These are phyloP conservation scores for Calocybe gangraenosa DNA, from an alignment of 768 basidiomycete species.

Conservation along the genomic window DNA sequence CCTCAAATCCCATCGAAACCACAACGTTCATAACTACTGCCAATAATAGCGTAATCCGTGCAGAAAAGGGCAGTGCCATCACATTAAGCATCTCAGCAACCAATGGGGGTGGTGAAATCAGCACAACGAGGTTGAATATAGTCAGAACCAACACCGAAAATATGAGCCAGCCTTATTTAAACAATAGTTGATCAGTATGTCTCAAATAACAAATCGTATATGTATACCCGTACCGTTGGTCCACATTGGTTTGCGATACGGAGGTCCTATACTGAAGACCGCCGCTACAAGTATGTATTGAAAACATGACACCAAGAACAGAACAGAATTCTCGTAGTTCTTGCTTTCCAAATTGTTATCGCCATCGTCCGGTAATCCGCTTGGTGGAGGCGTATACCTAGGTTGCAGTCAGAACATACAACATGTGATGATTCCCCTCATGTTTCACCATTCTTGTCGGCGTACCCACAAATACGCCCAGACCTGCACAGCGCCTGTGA, in stretches of 20 bases:
- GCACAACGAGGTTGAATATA: slow-evolving; percentile 69
- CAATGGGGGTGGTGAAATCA: slow-evolving; percentile 64
- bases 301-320: slow-evolving; percentile 96
- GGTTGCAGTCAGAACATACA: background rate
- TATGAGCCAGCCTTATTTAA: slow-evolving; percentile 70
- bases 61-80: slow-evolving; percentile 67
- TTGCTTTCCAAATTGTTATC: slow-evolving; percentile 73
- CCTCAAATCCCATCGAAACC: slow-evolving; percentile 72
- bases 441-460: slow-evolving; percentile 70
- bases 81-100: slow-evolving; percentile 67
- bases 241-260: slow-evolving; percentile 93
- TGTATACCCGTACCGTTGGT: slow-evolving; percentile 88
- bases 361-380: slow-evolving; percentile 38
- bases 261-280: slow-evolving; percentile 97
- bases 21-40: slow-evolving; percentile 68
- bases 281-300: slow-evolving; percentile 97
- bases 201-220: background rate
- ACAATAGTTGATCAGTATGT: slow-evolving; percentile 1
- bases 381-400: slow-evolving; percentile 78
- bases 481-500: slow-evolving; percentile 78
- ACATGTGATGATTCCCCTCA: background rate
- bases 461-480: slow-evolving; percentile 92
- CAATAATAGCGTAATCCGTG: slow-evolving; percentile 63
- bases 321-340: slow-evolving; percentile 88
- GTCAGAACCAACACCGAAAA: slow-evolving; percentile 65